phyloP scores from a whole-genome alignment of 257 asterid species.

The Solanum gracilifrons region DNA sequence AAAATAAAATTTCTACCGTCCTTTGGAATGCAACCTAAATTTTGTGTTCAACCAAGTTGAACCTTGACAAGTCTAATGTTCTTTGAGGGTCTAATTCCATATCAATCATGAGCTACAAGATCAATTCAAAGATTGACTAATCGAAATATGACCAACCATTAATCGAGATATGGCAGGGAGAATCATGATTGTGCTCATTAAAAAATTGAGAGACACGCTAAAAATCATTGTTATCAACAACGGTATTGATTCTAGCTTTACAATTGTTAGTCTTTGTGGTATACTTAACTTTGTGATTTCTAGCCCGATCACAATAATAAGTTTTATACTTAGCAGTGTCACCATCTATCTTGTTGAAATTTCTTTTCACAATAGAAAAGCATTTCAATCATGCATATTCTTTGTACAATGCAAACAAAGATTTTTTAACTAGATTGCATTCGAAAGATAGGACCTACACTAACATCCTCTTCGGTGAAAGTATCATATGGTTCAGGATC shows the following conservation, averaged over 20 bases:
- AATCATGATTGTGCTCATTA: neutral
- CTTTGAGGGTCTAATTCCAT: neutral
- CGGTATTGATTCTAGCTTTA: neutral
- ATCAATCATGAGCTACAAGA: neutral
- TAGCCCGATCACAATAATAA: neutral
- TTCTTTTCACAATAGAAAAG: neutral
- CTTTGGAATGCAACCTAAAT: neutral
- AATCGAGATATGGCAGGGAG: neutral
- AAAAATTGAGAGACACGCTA: neutral
- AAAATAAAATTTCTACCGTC: neutral
- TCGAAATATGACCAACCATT: neutral
- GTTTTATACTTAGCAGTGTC: neutral
- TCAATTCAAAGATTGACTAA: neutral
- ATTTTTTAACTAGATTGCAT: neutral
- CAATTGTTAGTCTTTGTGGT: neutral
- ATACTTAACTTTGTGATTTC: neutral
- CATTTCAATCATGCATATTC: neutral
- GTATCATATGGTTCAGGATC: too few species aligned
- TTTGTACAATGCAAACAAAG: neutral
- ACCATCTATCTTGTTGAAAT: neutral
- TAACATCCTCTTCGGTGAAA: neutral
- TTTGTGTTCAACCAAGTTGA: neutral
- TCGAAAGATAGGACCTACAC: neutral
- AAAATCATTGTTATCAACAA: neutral
- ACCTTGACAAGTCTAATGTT: neutral